These are phyloP conservation scores for Lachnellula hyalina DNA, from an alignment of 2,329 filamentous ascomycete genomes.

Conservation along the genomic window DNA sequence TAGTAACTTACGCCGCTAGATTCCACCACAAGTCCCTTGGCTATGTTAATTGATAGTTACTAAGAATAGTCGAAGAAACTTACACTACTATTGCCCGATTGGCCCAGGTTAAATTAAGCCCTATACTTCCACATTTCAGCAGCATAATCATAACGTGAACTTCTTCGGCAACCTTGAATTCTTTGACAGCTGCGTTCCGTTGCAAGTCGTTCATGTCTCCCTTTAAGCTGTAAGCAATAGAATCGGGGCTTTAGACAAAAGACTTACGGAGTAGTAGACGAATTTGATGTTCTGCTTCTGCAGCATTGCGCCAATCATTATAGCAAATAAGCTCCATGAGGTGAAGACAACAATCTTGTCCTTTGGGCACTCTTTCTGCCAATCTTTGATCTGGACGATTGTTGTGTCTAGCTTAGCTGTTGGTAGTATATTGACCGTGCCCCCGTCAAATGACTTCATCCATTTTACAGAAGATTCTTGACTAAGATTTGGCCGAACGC, in stretches of 20 bases:
- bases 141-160: constrained; percentile 41
- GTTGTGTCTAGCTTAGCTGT: neutral
- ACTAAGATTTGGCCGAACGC: too few species aligned
- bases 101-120: constrained; percentile 52
- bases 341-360: neutral
- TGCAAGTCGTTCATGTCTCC: constrained; percentile 41
- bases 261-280: neutral
- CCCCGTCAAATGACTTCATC: neutral
- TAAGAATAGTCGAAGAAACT: neutral
- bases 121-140: constrained; percentile 46
- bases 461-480: too few species aligned
- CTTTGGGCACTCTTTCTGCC: neutral
- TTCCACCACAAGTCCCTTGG: neutral
- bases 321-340: neutral
- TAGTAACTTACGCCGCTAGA: neutral
- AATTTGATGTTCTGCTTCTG: neutral
- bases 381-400: neutral
- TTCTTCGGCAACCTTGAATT: constrained; percentile 38
- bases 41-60: neutral
- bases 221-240: neutral
- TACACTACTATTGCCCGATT: constrained; percentile 18
- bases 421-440: neutral
- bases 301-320: neutral
- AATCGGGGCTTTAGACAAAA: neutral
- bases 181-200: constrained; percentile 37